A percentile compares a stretch with the other conserved stretches of the same genome.
Evolutionary conservation across 2,329 filamentous ascomycete species (phyloP).

Genomic region (Sclerotinia subarctica): DNA sequence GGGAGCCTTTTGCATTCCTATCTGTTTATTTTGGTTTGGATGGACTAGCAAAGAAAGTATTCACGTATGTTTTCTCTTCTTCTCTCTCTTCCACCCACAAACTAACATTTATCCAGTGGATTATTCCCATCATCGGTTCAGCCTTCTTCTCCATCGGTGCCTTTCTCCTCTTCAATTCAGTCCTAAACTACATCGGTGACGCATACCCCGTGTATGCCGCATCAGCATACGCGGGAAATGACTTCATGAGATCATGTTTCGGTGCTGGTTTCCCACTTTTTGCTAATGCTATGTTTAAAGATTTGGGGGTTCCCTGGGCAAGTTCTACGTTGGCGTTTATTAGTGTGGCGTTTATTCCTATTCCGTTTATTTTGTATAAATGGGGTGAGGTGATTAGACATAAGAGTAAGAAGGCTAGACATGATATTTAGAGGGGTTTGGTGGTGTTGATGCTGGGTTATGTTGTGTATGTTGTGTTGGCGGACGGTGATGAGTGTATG

Average conservation of each 20-base stretch:
- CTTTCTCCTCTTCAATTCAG: slow-evolving; percentile 47
- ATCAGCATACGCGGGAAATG: slow-evolving; percentile 42
- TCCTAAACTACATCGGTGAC: slow-evolving; percentile 44
- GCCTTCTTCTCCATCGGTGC: slow-evolving; percentile 43
- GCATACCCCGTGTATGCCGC: slow-evolving; percentile 42
- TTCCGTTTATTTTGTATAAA: slow-evolving; percentile 60
- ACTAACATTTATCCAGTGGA: slow-evolving; percentile 46
- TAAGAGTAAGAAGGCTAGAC: slow-evolving; percentile 15
- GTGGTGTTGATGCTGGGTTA: neutral
- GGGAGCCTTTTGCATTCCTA: slow-evolving; percentile 51
- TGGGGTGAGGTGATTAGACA: slow-evolving; percentile 56
- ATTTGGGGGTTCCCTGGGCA: slow-evolving; percentile 59
- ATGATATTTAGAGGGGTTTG: slow-evolving; percentile 6
- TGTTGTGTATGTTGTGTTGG: neutral
- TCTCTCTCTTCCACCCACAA: neutral
- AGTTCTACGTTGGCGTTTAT: slow-evolving; percentile 58
- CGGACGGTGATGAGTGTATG: neutral
- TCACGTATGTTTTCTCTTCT: slow-evolving; percentile 2
- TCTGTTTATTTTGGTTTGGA: slow-evolving; percentile 55
- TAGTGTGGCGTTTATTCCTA: slow-evolving; percentile 56
- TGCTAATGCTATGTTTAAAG: slow-evolving; percentile 17
- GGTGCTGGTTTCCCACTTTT: slow-evolving; percentile 42
- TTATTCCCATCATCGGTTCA: slow-evolving; percentile 52
- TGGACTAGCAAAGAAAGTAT: slow-evolving; percentile 49
- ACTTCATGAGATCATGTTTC: slow-evolving; percentile 39